Evolutionary conservation across 2,329 filamentous ascomycete species (phyloP).

Genomic region (Aspergillus tamarii): DNA sequence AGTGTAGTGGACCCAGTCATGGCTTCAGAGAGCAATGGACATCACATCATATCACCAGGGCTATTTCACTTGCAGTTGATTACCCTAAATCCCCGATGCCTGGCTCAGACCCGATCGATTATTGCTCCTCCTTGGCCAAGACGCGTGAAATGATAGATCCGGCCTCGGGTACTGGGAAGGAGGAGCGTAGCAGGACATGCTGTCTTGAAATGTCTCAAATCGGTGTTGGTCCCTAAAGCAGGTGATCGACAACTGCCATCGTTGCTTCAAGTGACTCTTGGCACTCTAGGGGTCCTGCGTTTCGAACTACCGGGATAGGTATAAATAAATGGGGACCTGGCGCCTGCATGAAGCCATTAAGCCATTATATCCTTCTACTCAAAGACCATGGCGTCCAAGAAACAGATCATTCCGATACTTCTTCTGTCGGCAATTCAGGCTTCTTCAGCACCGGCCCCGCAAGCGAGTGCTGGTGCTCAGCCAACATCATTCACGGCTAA

Average conservation of each 20-base stretch:
- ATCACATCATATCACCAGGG: not conserved
- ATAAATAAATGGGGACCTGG: not conserved
- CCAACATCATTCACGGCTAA: constrained; percentile 14
- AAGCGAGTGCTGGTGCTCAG: not conserved
- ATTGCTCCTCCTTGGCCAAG: not conserved
- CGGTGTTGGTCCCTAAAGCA: not conserved
- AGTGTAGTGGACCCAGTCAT: no score
- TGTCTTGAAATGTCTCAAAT: not conserved
- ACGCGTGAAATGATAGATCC: not conserved
- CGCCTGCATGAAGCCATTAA: not conserved
- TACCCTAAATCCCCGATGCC: not conserved
- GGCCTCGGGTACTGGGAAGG: not conserved
- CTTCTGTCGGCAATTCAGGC: not conserved
- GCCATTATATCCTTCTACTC: not conserved
- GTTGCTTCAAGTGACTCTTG: not conserved
- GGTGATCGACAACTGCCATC: not conserved
- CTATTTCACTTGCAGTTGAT: not conserved
- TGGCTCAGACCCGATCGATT: not conserved
- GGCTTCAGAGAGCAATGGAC: not conserved
- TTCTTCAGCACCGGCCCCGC: not conserved
- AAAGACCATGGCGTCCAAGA: not conserved
- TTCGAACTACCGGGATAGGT: not conserved
- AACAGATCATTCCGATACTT: not conserved
- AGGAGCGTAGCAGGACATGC: not conserved
- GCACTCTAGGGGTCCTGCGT: not conserved